A percentile compares a stretch with the other conserved stretches of the same genome.
These are phyloP conservation scores for Trichoderma citrinoviride DNA, from an alignment of 2,329 filamentous ascomycete species.

Conservation along the genomic window DNA sequence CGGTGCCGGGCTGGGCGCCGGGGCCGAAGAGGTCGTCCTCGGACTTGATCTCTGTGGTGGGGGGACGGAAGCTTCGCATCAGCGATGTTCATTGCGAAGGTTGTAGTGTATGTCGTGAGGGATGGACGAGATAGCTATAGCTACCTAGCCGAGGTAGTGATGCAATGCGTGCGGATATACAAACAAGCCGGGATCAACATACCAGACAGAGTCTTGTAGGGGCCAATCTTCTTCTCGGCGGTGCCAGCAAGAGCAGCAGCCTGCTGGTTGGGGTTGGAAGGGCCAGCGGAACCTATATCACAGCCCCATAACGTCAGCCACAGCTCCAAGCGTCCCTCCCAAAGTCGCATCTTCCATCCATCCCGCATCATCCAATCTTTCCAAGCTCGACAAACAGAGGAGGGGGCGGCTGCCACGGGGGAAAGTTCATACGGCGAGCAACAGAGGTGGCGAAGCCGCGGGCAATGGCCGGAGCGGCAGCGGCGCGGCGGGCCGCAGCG, in stretches of 20 bases:
- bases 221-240: constrained; percentile 46
- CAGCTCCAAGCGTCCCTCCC: neutral
- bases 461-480: constrained; percentile 51
- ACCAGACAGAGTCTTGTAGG: constrained; percentile 49
- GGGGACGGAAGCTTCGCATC: constrained; percentile 14
- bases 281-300: constrained; percentile 23
- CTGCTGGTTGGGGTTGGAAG: constrained; percentile 37
- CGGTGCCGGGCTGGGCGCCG: constrained; percentile 75
- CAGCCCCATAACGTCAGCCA: constrained; percentile 34
- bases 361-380: neutral
- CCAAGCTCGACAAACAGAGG: neutral
- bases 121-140: too few species aligned
- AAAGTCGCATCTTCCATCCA: neutral
- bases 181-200: constrained; percentile 27
- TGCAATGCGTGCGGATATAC: neutral
- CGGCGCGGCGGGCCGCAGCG: constrained; percentile 58
- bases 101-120: too few species aligned
- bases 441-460: constrained; percentile 61
- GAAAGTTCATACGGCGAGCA: constrained; percentile 49
- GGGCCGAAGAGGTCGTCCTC: constrained; percentile 81
- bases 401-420: constrained; percentile 20
- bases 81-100: neutral
- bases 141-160: constrained; percentile 28
- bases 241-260: constrained; percentile 38
- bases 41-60: constrained; percentile 69